A percentile compares a stretch with the other conserved stretches of the same genome.
These are phyloP conservation scores for Chalciporus piperatus DNA, from an alignment of 768 basidiomycete species.

Conservation along the genomic window DNA sequence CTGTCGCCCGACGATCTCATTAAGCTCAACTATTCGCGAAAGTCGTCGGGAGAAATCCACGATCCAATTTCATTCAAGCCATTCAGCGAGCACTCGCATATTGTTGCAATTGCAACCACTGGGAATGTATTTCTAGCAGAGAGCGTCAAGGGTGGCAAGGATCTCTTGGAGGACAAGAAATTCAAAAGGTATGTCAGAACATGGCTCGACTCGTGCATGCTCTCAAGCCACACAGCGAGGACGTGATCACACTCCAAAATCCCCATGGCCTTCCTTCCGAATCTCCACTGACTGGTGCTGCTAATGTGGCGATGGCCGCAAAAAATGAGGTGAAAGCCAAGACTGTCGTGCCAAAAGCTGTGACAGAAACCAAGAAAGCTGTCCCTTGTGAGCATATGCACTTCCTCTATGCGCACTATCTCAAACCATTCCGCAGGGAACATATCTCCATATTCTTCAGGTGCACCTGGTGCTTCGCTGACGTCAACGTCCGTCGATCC, in stretches of 20 bases:
- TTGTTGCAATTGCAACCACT: slow-evolving; percentile 84
- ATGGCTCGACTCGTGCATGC: not conserved
- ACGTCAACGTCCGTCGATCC: slow-evolving; percentile 92
- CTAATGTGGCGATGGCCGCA: slow-evolving; percentile 28
- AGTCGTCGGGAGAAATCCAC: slow-evolving; percentile 82
- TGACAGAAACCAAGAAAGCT: slow-evolving; percentile 46
- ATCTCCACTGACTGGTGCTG: slow-evolving; percentile 39
- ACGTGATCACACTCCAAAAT: slow-evolving; percentile 93
- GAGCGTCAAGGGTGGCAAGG: slow-evolving; percentile 80
- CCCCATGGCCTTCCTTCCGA: slow-evolving; percentile 72
- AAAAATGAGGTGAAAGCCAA: slow-evolving; percentile 34
- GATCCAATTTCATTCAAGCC: slow-evolving; percentile 98
- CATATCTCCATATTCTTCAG: slow-evolving; percentile 86
- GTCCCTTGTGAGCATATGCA: slow-evolving; percentile 58
- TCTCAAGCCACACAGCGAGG: slow-evolving; percentile 48
- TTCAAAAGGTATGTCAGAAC: slow-evolving; percentile 68
- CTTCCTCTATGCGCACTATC: not conserved
- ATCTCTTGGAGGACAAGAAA: slow-evolving; percentile 80
- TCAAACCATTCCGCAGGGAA: slow-evolving; percentile 56
- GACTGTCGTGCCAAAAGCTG: slow-evolving; percentile 28
- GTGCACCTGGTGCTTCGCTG: slow-evolving; percentile 86
- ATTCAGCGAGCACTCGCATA: slow-evolving; percentile 94
- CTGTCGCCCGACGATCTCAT: slow-evolving; percentile 73
- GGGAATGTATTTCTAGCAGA: slow-evolving; percentile 94
- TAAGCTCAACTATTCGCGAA: slow-evolving; percentile 77